These are phyloP conservation scores for Mortierella sp. DNA, from an alignment of 371 early-diverging fungal species.

Conservation along the genomic window DNA sequence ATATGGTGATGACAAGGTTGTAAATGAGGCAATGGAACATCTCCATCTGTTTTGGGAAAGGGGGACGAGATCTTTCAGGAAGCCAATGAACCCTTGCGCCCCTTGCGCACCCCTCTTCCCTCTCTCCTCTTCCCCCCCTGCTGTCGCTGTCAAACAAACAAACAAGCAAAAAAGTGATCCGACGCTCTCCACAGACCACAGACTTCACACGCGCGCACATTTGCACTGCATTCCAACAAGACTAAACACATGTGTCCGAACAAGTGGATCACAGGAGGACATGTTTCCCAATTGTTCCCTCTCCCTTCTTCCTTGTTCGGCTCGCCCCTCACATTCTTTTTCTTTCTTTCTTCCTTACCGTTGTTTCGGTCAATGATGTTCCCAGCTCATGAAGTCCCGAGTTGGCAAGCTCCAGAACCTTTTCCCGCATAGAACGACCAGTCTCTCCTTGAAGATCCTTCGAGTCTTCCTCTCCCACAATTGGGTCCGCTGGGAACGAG, in stretches of 20 bases:
- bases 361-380: slow-evolving; percentile 66
- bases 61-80: no score
- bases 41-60: slow-evolving; percentile 4
- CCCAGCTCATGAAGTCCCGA: slow-evolving; percentile 60
- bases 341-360: slow-evolving; percentile 59
- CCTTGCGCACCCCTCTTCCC: no score
- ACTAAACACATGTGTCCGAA: slow-evolving; percentile 3
- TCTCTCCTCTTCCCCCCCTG: background rate
- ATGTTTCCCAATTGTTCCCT: no score
- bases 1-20: slow-evolving; percentile 37
- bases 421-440: slow-evolving; percentile 73
- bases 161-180: background rate
- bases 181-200: background rate
- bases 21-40: background rate
- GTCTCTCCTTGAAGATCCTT: slow-evolving; percentile 81
- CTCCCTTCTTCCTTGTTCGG: no score
- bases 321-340: no score
- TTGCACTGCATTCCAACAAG: slow-evolving; percentile 1
- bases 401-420: slow-evolving; percentile 85
- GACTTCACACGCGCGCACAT: background rate
- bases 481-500: slow-evolving; percentile 86
- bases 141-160: background rate
- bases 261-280: slow-evolving; percentile 19
- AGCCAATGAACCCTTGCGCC: no score
- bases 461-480: slow-evolving; percentile 96